These are phyloP conservation scores for Polymyxa betae DNA, from an alignment of 208 protist species.

Conservation along the genomic window DNA sequence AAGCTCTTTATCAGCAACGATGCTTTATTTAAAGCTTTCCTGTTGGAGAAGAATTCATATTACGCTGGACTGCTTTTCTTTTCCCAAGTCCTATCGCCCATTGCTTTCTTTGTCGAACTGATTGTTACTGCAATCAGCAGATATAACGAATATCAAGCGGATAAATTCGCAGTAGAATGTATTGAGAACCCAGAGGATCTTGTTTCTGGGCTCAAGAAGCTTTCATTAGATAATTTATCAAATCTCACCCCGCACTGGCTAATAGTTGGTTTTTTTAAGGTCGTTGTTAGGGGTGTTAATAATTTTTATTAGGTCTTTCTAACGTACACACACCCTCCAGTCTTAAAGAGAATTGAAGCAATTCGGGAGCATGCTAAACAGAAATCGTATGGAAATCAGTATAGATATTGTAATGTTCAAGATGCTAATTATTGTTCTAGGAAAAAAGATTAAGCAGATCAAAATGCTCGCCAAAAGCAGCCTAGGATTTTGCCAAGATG, in stretches of 20 bases:
- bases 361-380: background rate
- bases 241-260: conserved; percentile 45
- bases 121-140: background rate
- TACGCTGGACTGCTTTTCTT: conserved; percentile 34
- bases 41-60: background rate
- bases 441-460: too few relatives aligned
- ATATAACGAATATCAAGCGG: background rate
- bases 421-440: too few relatives aligned
- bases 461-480: too few relatives aligned
- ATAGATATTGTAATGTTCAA: too few relatives aligned
- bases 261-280: background rate
- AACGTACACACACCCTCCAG: conserved; percentile 37
- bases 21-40: background rate
- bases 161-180: background rate
- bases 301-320: too few relatives aligned
- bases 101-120: background rate
- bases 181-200: conserved; percentile 34
- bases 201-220: conserved; percentile 30
- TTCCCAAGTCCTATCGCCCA: background rate
- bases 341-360: background rate
- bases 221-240: conserved; percentile 15
- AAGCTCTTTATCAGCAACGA: conserved; percentile 38
- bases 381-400: background rate
- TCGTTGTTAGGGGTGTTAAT: too few relatives aligned
- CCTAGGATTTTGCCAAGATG: too few relatives aligned